A percentile compares a stretch with the other conserved stretches of the same genome.
Evolutionary conservation across 371 early-diverging fungal species (phyloP).

Genomic region (Mycotypha africana): DNA sequence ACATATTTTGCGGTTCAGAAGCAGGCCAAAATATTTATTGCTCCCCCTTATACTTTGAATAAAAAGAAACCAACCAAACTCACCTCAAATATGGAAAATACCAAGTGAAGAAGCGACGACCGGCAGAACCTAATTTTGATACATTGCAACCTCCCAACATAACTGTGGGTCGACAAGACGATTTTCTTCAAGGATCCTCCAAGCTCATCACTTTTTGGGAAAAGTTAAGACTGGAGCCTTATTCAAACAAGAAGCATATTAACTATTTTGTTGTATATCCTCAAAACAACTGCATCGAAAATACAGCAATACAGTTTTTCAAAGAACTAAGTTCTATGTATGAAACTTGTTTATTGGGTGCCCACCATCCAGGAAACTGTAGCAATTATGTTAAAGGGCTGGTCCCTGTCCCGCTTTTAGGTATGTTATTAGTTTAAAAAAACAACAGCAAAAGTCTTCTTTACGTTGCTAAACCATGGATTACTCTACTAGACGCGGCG

Average conservation of each 20-base stretch:
- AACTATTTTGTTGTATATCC: conserved; percentile 55
- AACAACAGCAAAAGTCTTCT: no score
- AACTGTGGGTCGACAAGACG: conserved; percentile 54
- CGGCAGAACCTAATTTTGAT: conserved; percentile 50
- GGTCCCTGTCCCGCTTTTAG: conserved; percentile 43
- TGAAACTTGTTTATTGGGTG: conserved; percentile 48
- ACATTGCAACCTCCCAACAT: conserved; percentile 47
- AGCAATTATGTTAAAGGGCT: conserved; percentile 45
- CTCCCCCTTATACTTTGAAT: no score
- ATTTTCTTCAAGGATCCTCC: conserved; percentile 52
- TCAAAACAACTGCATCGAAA: conserved; percentile 39
- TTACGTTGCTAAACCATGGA: no score
- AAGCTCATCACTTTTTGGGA: conserved; percentile 58
- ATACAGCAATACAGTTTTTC: conserved; percentile 41
- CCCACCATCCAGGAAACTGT: conserved; percentile 42
- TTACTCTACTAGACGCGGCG: no score
- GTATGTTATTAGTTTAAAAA: conserved; percentile 17
- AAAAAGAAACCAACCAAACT: conserved; percentile 45
- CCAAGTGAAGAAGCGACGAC: conserved; percentile 55
- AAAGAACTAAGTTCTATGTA: conserved; percentile 48
- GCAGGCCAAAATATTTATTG: no score
- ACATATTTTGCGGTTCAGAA: no score
- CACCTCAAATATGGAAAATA: conserved; percentile 62
- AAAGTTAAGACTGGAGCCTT: conserved; percentile 55
- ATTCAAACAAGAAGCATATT: conserved; percentile 47